Base-by-base conservation (phyloP, 108 stramenopile genomes). In the Pseudonitzschia multiseries region DNA sequence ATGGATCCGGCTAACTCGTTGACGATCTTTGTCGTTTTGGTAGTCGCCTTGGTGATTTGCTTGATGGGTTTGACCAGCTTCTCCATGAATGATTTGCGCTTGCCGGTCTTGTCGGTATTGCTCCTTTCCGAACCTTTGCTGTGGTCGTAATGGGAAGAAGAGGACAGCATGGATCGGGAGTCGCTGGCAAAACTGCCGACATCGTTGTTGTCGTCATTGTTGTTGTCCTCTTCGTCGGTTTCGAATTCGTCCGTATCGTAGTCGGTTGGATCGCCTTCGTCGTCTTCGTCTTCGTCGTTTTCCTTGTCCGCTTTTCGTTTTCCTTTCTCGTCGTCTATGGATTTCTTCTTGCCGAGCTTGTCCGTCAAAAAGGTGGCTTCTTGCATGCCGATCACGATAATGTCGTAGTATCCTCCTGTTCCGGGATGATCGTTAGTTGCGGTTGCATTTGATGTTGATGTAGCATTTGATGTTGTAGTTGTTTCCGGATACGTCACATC, bases 311-410 rank as follows among this genome's bases (percentile, higher is more conserved):
- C 33, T 74, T 53, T 32, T 52, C 27, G 44, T 8, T 12, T 62
- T 51, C 5, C 14, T 67, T 44, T 48, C 24, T 41, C 40, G 17
- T 65, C 41, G 18, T 65, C 8, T 62, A 24, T 62, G 27, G 28
- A 62, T n/a, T n/a, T n/a, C 28, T 29, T 62, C n/a, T 65, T 65
- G 21, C 20, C 18, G n/a, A 20, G 17, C 40, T 65, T 42, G 40
- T 51, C 42, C 22, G 57, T 51, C n/a, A 72, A 71, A 72, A 81
- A 83, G 0, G 84, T 83, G 3, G 86, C 82, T 70, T 90, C 89
- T 56, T 90, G 89, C 77, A 88, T 81, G 12, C 87, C 89, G 52
- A 90, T 75, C 20, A 86, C 89, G 36, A 90, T 79, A 12, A 90
- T 68, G 54, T 90, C 89, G 63, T 87, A 83, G 10, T 57, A 57